phyloP scores from a whole-genome alignment of 495 filamentous ascomycete genomes.

The Penicillium manginii region DNA sequence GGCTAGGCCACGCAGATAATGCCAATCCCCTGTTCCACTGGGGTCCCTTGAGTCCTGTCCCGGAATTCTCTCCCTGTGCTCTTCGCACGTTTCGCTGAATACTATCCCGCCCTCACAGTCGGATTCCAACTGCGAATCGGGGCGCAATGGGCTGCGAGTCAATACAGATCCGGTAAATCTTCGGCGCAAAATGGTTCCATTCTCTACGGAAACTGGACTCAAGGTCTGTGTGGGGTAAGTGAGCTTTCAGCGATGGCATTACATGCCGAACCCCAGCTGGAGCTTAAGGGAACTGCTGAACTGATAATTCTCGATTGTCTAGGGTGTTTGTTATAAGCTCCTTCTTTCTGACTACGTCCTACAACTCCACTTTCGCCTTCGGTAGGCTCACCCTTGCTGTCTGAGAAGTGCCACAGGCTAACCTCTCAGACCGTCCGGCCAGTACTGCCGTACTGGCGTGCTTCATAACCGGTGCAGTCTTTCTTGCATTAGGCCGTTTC shows the following conservation, averaged over 20 bases:
- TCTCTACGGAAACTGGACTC: conserved; percentile 41
- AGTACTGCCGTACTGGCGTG: conserved; percentile 42
- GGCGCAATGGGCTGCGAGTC: conserved; percentile 21
- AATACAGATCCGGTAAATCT: conserved; percentile 9
- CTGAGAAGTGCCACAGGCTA: conserved; percentile 7
- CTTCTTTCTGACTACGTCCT: conserved; percentile 39
- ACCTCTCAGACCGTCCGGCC: conserved; percentile 44
- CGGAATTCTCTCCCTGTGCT: conserved; percentile 3
- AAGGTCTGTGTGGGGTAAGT: conserved; percentile 45
- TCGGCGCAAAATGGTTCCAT: conserved; percentile 33
- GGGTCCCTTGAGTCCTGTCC: conserved; percentile 12
- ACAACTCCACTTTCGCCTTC: conserved; percentile 46
- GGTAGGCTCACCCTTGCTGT: conserved; percentile 29
- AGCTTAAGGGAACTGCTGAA: conserved; percentile 12
- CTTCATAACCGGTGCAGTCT: conserved; percentile 36
- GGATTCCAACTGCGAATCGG: conserved; percentile 3
- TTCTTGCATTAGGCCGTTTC: conserved; percentile 40
- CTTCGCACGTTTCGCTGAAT: conserved; percentile 6
- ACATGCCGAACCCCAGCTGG: conserved; percentile 1
- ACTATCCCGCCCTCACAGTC: conserved; percentile 1
- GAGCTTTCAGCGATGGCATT: not conserved
- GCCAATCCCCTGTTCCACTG: conserved; percentile 32
- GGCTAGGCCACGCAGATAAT: conserved; percentile 3
- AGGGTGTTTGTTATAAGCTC: conserved; percentile 43
- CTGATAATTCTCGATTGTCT: conserved; percentile 15